Evolutionary conservation across 371 early-diverging fungal species (phyloP).

Genomic region (Coemansia sp.): DNA sequence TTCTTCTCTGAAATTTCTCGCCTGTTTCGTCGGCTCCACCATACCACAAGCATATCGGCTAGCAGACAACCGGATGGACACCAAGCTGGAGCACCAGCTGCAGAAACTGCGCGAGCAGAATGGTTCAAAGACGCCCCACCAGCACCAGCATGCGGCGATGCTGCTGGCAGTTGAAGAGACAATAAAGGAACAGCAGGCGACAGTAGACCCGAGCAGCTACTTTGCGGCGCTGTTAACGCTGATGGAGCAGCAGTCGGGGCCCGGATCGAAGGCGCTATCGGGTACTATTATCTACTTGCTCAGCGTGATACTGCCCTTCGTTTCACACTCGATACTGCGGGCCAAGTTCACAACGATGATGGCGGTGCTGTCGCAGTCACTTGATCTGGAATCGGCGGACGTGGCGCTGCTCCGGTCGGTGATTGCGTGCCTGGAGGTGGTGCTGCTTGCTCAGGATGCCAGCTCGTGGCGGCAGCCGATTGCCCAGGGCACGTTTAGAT

Average conservation of each 20-base stretch:
- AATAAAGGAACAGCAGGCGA: constrained; percentile 69
- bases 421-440: constrained; percentile 75
- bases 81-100: constrained; percentile 43
- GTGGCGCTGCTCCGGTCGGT: constrained; percentile 77
- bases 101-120: constrained; percentile 57
- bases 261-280: constrained; percentile 54
- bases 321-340: constrained; percentile 39
- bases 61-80: constrained; percentile 28
- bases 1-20: neutral
- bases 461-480: constrained; percentile 69
- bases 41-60: neutral
- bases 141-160: constrained; percentile 76
- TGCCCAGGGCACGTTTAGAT: constrained; percentile 67
- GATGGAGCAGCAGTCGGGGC: constrained; percentile 71
- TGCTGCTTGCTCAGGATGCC: constrained; percentile 79
- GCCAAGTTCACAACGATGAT: constrained; percentile 48
- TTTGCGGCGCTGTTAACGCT: constrained; percentile 85
- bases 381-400: constrained; percentile 46
- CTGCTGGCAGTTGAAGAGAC: constrained; percentile 89
- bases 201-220: constrained; percentile 75
- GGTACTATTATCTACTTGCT: constrained; percentile 77
- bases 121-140: constrained; percentile 80
- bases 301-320: constrained; percentile 71
- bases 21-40: neutral
- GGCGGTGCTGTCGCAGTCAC: constrained; percentile 39